Conservation (phyloP, 768 basidiomycete genomes). For the Amanita pallidorosea region DNA sequence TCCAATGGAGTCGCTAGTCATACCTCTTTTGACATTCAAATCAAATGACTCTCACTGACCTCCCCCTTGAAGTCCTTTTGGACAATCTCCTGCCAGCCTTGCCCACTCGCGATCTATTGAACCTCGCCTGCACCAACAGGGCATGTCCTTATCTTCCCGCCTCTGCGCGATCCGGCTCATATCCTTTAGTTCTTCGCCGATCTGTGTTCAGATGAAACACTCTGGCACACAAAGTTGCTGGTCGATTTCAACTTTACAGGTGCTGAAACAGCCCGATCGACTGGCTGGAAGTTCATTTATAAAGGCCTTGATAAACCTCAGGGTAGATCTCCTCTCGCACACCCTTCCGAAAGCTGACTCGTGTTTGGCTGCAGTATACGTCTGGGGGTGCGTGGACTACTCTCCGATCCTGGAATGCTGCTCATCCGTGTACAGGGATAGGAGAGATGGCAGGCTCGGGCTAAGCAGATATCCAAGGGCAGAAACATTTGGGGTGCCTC, state of each 20-base stretch:
- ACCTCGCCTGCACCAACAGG: constrained; percentile 51
- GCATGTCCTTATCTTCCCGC: constrained; percentile 14
- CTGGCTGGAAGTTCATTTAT: constrained; percentile 78
- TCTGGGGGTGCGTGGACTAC: constrained; percentile 33
- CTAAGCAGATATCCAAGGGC: constrained; percentile 24
- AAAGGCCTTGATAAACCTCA: constrained; percentile 53
- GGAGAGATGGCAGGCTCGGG: constrained; percentile 55
- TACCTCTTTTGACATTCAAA: constrained; percentile 5
- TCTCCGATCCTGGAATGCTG: constrained; percentile 1
- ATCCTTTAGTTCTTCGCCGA: constrained; percentile 38
- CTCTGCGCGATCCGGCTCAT: neutral
- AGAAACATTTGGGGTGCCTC: constrained; percentile 35
- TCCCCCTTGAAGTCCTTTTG: constrained; percentile 71
- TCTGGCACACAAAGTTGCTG: constrained; percentile 65
- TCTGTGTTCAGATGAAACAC: constrained; percentile 57
- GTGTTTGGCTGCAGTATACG: constrained; percentile 26
- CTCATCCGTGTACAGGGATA: constrained; percentile 32
- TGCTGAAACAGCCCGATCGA: constrained; percentile 58
- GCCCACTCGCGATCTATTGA: constrained; percentile 41
- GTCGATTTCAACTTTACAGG: constrained; percentile 74
- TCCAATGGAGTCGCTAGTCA: constrained; percentile 42
- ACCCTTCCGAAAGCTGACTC: neutral
- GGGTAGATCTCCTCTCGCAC: constrained; percentile 31
- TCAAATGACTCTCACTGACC: constrained; percentile 25
- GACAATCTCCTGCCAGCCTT: constrained; percentile 61